Base-by-base conservation (phyloP, 768 basidiomycete species). In the Rubroboletus pulcherrimus region DNA sequence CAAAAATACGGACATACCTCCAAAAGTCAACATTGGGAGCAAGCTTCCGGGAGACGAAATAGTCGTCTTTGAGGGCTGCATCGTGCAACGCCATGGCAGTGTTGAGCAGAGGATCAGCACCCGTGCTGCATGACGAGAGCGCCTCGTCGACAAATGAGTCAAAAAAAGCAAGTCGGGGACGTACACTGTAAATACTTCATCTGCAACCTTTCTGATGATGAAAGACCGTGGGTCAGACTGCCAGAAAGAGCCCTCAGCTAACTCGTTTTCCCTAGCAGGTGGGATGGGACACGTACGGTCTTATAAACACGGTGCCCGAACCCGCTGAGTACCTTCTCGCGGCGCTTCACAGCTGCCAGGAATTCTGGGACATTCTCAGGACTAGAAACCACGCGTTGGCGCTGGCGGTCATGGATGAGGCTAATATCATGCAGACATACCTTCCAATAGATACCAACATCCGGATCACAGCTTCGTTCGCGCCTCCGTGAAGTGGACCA, bases 21-120 rank as follows among this genome's bases (percentile, higher is more conserved):
- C 89, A 92, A 69, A 92, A 94, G 71, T 94, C 93, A 26, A 95
- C 93, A 69, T 96, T 96, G 2, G 93, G 93, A 17, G 87, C 89
- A 14, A 96, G 76, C 64, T 81, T 86, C 33, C 93, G 79, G 55
- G 83, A 83, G 59, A 88, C 80, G 63, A 95, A 96, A 71, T 92
- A 96, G 33, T 93, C 88, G 60, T 96, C 93, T 63, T 87, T 87
- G 80, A 95, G 87, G 0, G 93, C 93, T 6, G 86, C 86, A 63
- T 91, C 89, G 58, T 93, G 91, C 48, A 94, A 75, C 7, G 84
- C 84, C 85, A 96, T 92, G 1, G 93, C 93, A 7, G 92, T 94
- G 53, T 93, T 86, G 34, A 96, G 77, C 0, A 96, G 74, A 62
- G 86, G 87, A 72, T 95, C 91, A 56, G 82, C 82, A 1, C 93